These are phyloP conservation scores for Sphaerulina musiva DNA, from an alignment of 2,329 filamentous ascomycete species.

Conservation along the genomic window DNA sequence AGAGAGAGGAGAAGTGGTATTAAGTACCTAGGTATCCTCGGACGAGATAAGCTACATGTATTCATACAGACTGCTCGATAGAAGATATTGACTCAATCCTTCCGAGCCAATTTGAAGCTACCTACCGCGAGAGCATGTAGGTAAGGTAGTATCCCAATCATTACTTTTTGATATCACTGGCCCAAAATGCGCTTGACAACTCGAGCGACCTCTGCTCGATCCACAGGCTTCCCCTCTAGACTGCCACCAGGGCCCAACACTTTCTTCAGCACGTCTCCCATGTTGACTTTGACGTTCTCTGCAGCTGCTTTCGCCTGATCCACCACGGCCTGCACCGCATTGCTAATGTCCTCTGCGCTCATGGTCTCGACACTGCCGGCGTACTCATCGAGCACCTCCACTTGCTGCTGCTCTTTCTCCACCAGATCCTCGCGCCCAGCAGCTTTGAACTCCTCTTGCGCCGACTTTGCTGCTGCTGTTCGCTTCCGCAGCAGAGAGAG, in stretches of 20 bases:
- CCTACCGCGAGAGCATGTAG: too few species aligned
- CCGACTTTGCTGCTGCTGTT: slow-evolving; percentile 51
- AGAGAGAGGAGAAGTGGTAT: too few species aligned
- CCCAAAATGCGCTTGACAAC: slow-evolving; percentile 48
- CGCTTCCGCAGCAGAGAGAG: slow-evolving; percentile 62
- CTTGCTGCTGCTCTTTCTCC: slow-evolving; percentile 62
- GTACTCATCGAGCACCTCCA: slow-evolving; percentile 61
- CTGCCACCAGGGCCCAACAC: slow-evolving; percentile 47
- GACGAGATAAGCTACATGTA: too few species aligned
- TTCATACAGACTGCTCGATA: too few species aligned
- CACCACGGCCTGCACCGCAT: slow-evolving; percentile 48
- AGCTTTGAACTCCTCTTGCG: slow-evolving; percentile 56
- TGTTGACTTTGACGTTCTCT: slow-evolving; percentile 45
- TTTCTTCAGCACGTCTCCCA: slow-evolving; percentile 60
- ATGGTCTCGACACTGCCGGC: slow-evolving; percentile 53
- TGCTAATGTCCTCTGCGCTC: slow-evolving; percentile 52
- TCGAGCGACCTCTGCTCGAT: slow-evolving; percentile 55
- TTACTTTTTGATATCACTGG: slow-evolving; percentile 3
- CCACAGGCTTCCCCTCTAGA: slow-evolving; percentile 58
- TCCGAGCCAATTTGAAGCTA: too few species aligned
- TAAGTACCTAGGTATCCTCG: too few species aligned
- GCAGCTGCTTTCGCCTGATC: slow-evolving; percentile 42
- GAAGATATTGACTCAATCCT: too few species aligned
- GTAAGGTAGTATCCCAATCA: too few species aligned
- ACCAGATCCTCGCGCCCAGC: slow-evolving; percentile 63